Conservation (phyloP, 148 eudicot species). For the Rhododendron simsii region DNA sequence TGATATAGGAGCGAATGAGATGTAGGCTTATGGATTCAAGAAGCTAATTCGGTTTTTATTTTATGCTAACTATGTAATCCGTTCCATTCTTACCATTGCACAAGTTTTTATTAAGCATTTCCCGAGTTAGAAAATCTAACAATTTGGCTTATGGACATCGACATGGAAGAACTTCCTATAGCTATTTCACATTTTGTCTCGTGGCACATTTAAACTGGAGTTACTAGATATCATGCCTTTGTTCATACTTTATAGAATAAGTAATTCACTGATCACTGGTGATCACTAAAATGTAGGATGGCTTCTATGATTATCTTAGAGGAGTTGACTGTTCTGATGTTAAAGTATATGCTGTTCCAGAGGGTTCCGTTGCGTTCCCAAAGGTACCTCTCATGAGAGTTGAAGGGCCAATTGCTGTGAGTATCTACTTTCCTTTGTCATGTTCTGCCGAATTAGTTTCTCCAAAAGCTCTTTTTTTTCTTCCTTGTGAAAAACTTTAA, state of each 20-base stretch:
- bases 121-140: neutral
- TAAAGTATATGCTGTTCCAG: constrained; percentile 77
- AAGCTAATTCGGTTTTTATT: neutral
- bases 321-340: constrained; percentile 85
- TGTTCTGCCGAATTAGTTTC: neutral
- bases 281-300: constrained; percentile 35
- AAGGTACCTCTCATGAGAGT: constrained; percentile 83
- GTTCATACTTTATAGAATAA: neutral
- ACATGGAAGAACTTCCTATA: neutral
- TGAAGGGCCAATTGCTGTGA: constrained; percentile 92
- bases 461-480: neutral
- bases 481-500: neutral
- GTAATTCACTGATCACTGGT: constrained; percentile 1
- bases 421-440: constrained; percentile 24
- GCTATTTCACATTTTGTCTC: neutral
- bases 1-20: neutral
- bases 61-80: neutral
- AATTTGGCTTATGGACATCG: neutral
- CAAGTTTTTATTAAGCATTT: neutral
- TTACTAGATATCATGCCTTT: neutral
- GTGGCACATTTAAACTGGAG: neutral
- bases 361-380: constrained; percentile 88
- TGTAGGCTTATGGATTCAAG: neutral
- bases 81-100: neutral
- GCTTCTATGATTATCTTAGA: constrained; percentile 78